phyloP scores from a whole-genome alignment of 2,329 filamentous ascomycete species.

The Aspergillus sergii region DNA sequence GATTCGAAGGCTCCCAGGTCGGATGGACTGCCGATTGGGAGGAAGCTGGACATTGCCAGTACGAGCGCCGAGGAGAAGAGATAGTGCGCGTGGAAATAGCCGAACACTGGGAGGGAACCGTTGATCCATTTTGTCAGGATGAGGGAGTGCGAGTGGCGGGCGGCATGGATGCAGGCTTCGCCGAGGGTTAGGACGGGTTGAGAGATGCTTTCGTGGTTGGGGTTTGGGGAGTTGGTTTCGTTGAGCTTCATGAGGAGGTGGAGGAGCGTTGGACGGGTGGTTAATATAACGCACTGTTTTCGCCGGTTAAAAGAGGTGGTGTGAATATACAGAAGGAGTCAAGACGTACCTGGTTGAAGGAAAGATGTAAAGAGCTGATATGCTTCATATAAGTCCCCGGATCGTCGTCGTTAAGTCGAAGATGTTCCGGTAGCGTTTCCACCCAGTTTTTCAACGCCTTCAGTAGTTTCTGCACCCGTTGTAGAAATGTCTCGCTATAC shows the following conservation, averaged over 20 bases:
- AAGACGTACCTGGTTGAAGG: conserved; percentile 37
- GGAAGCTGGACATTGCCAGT: conserved; percentile 41
- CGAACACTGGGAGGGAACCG: conserved; percentile 41
- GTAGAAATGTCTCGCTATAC: conserved; percentile 41
- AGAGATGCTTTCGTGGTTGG: conserved; percentile 31
- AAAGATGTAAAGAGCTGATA: conserved; percentile 38
- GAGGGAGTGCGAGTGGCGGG: conserved; percentile 40
- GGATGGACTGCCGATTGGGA: conserved; percentile 33
- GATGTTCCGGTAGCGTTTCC: conserved; percentile 37
- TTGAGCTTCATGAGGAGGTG: conserved; percentile 40
- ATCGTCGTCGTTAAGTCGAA: conserved; percentile 36
- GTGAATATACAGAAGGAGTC: background rate
- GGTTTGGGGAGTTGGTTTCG: conserved; percentile 19
- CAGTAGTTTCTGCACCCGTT: conserved; percentile 44
- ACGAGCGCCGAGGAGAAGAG: conserved; percentile 43
- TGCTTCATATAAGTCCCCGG: conserved; percentile 37
- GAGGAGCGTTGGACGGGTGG: conserved; percentile 42
- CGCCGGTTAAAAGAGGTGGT: background rate
- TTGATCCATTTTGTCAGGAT: conserved; percentile 43
- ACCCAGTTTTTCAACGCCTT: conserved; percentile 44
- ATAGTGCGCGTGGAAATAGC: conserved; percentile 45
- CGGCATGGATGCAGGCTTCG: conserved; percentile 43
- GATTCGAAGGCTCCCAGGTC: conserved; percentile 37
- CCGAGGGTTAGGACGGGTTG: conserved; percentile 40
- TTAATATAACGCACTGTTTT: conserved; percentile 40